Conservation (phyloP, 768 basidiomycete genomes). For the Agaricus blazei region DNA sequence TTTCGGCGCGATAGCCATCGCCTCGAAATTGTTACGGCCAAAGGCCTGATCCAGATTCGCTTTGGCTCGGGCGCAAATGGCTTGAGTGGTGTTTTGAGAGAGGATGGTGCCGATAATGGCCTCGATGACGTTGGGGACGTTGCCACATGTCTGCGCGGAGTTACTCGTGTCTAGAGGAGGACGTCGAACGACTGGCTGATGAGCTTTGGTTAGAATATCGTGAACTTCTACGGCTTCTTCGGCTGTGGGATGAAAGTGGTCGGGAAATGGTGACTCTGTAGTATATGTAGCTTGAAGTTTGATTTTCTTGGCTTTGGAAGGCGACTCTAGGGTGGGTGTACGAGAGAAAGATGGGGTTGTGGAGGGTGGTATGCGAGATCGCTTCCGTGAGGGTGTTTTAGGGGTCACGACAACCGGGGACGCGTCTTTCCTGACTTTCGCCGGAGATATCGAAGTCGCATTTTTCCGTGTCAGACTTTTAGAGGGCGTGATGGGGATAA, state of each 20-base stretch:
- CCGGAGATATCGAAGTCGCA: too few relatives aligned
- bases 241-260: conserved; percentile 38
- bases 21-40: conserved; percentile 44
- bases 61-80: conserved; percentile 49
- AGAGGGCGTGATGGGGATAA: too few relatives aligned
- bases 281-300: conserved; percentile 41
- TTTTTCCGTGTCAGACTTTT: too few relatives aligned
- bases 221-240: conserved; percentile 35
- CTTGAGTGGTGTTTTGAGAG: conserved; percentile 52
- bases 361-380: not conserved
- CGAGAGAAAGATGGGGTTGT: not conserved
- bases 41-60: conserved; percentile 40
- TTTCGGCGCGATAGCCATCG: conserved; percentile 39
- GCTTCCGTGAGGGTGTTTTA: not conserved
- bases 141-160: conserved; percentile 40
- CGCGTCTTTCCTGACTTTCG: too few relatives aligned
- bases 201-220: conserved; percentile 33
- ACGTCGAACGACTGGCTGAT: conserved; percentile 24
- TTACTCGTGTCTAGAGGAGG: conserved; percentile 23
- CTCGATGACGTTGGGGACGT: conserved; percentile 50
- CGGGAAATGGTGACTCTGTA: conserved; percentile 41
- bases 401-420: too few relatives aligned
- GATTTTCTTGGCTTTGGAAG: conserved; percentile 37
- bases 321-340: conserved; percentile 1
- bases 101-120: conserved; percentile 54